Conservation (phyloP, 1,139 yeast species). For the Kluyveromyces sp. region DNA sequence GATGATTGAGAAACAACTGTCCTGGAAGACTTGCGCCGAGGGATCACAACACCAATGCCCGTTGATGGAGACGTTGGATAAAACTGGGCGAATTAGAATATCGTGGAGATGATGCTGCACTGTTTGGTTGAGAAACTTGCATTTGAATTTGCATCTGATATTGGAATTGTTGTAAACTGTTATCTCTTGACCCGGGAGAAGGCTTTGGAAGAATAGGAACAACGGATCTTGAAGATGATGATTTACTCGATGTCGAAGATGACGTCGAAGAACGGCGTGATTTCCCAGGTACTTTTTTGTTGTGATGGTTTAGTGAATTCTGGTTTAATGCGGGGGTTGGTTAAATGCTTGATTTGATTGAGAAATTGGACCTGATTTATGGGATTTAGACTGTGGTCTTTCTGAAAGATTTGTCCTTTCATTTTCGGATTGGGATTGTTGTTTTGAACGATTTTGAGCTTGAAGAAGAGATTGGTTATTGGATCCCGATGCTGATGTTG, state of each 20-base stretch:
- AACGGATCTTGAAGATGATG: slow-evolving; percentile 24
- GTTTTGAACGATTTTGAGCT: too few relatives aligned
- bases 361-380: slow-evolving; percentile 5
- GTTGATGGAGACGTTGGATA: slow-evolving; percentile 12
- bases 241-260: slow-evolving; percentile 23
- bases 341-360: slow-evolving; percentile 22
- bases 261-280: slow-evolving; percentile 27
- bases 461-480: not conserved
- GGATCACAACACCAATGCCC: slow-evolving; percentile 19
- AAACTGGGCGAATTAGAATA: slow-evolving; percentile 9
- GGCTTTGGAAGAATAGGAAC: slow-evolving; percentile 32
- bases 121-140: slow-evolving; percentile 12
- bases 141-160: slow-evolving; percentile 4
- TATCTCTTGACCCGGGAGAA: slow-evolving; percentile 12
- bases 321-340: slow-evolving; percentile 9
- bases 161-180: slow-evolving; percentile 2
- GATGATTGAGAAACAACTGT: slow-evolving; percentile 23
- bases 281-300: slow-evolving; percentile 10
- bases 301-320: slow-evolving; percentile 15
- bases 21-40: slow-evolving; percentile 25
- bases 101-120: slow-evolving; percentile 27
- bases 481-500: slow-evolving; percentile 4
- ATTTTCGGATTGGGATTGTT: too few relatives aligned
- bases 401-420: too few relatives aligned
- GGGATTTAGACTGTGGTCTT: too few relatives aligned